phyloP scores from a whole-genome alignment of 2,329 filamentous ascomycete species.

The Claviceps sp. region DNA sequence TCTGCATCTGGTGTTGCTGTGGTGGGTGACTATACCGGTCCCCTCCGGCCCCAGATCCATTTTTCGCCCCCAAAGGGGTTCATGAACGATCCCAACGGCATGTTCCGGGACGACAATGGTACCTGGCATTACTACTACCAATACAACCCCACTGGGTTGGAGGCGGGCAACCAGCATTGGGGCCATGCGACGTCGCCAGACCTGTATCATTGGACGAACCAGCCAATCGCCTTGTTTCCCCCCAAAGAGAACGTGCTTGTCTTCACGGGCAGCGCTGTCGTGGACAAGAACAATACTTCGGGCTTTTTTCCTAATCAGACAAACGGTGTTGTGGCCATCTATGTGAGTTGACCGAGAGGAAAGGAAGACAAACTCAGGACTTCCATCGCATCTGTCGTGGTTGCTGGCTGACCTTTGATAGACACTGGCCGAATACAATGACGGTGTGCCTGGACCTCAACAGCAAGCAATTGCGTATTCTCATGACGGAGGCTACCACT shows the following conservation, averaged over 20 bases:
- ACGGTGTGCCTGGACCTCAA: slow-evolving; percentile 18
- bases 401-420: slow-evolving; percentile 3
- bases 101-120: slow-evolving; percentile 40
- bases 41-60: slow-evolving; percentile 10
- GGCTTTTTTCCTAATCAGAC: slow-evolving; percentile 48
- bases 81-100: slow-evolving; percentile 7
- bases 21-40: slow-evolving; percentile 7
- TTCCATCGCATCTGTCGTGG: slow-evolving; percentile 3
- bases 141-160: slow-evolving; percentile 28
- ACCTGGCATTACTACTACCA: slow-evolving; percentile 55
- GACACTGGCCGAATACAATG: slow-evolving; percentile 11
- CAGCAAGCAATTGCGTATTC: slow-evolving; percentile 51
- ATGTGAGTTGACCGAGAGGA: slow-evolving; percentile 10
- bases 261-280: slow-evolving; percentile 42
- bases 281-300: slow-evolving; percentile 51
- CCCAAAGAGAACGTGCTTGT: slow-evolving; percentile 29
- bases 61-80: slow-evolving; percentile 4
- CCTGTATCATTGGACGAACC: slow-evolving; percentile 51
- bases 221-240: slow-evolving; percentile 46
- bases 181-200: slow-evolving; percentile 51
- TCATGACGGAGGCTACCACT: slow-evolving; percentile 46
- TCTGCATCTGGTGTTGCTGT: slow-evolving; percentile 14
- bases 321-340: slow-evolving; percentile 46
- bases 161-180: slow-evolving; percentile 51
- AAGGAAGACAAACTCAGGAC: no score